Evolutionary conservation across 495 filamentous ascomycete species (phyloP).

Genomic region (Penicillium goetzii): DNA sequence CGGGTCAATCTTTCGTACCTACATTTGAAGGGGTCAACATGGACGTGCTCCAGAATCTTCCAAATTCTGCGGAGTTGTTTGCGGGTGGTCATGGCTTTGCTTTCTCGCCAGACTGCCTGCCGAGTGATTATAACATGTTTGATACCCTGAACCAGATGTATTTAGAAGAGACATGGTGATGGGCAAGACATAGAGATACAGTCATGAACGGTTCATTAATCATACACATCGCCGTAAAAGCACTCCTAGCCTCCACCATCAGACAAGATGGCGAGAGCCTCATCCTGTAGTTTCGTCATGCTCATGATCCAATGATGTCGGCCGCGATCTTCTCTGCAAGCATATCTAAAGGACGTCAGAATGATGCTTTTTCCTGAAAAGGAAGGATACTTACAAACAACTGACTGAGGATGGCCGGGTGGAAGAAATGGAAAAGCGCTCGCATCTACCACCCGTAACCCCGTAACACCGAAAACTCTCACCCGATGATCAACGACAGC

Average conservation of each 20-base stretch:
- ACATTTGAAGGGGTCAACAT: not conserved
- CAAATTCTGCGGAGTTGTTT: constrained; percentile 25
- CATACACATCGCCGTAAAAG: not conserved
- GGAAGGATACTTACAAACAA: constrained; percentile 47
- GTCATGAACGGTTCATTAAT: not conserved
- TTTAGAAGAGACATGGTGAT: constrained; percentile 31
- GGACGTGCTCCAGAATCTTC: not conserved
- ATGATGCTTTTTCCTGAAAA: not conserved
- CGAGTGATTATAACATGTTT: constrained; percentile 37
- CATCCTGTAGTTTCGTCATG: not conserved
- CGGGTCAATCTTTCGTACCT: constrained; percentile 4
- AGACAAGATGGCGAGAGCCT: not conserved
- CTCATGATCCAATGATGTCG: constrained; percentile 42
- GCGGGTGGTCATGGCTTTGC: constrained; percentile 31
- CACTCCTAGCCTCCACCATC: not conserved
- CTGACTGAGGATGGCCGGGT: constrained; percentile 59
- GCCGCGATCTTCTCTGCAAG: constrained; percentile 66
- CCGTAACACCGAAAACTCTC: constrained; percentile 54
- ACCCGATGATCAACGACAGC: constrained; percentile 59
- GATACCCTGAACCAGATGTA: constrained; percentile 36
- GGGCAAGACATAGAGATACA: not conserved
- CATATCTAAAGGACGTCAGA: constrained; percentile 41
- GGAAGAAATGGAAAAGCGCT: constrained; percentile 58
- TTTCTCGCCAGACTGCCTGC: constrained; percentile 29
- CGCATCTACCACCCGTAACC: constrained; percentile 63